Conservation (phyloP, 352 stramenopile species). For the Globisporangium spiculum region DNA sequence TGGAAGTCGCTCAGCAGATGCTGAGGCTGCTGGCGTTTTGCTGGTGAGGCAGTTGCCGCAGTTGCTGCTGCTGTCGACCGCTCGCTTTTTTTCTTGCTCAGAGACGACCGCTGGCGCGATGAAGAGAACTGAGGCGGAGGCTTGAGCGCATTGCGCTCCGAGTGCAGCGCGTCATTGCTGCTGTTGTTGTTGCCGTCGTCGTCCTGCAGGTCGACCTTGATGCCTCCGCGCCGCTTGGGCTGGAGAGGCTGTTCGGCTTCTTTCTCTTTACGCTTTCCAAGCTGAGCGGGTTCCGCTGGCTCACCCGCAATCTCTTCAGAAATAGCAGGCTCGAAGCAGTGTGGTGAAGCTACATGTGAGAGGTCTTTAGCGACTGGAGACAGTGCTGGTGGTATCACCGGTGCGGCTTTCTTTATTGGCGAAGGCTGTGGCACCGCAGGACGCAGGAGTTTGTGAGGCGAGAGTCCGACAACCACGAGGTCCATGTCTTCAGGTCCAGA, state of each 20-base stretch:
- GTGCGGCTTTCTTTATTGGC: constrained; percentile 17
- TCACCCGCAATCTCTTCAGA: background rate
- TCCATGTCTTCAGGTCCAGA: constrained; percentile 17
- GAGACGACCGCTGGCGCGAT: background rate
- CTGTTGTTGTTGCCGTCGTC: background rate
- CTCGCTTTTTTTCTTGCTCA: constrained; percentile 14
- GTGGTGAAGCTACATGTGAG: background rate
- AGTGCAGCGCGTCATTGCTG: background rate
- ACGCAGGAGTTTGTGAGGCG: constrained; percentile 29
- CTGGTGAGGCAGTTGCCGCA: background rate
- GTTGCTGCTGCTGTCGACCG: background rate
- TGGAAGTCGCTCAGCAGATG: constrained; percentile 39
- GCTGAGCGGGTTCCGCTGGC: background rate
- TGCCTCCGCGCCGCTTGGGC: constrained; percentile 15
- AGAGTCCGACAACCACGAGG: constrained; percentile 39
- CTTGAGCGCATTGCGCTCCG: constrained; percentile 9
- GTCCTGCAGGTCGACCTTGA: constrained; percentile 16
- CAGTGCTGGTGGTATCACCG: no score
- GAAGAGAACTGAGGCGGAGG: constrained; percentile 14
- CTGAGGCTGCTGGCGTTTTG: background rate
- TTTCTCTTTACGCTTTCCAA: background rate
- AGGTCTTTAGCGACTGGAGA: background rate
- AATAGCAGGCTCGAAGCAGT: background rate
- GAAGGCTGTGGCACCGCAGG: constrained; percentile 9
- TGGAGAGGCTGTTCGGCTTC: background rate